Conservation (phyloP, 768 basidiomycete genomes). For the Chalciporus chontae region DNA sequence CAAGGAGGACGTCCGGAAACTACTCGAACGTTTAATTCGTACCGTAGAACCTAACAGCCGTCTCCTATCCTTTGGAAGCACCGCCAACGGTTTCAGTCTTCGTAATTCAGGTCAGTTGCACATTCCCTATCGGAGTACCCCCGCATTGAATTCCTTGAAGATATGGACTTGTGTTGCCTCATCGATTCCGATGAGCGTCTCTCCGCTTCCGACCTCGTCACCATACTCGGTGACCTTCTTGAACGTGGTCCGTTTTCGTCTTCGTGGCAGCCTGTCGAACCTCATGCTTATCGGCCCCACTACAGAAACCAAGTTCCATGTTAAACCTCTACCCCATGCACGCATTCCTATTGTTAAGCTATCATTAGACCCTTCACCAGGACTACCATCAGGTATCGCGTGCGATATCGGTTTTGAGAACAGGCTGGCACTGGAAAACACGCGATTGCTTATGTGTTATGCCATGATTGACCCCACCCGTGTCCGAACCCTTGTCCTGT, state of each 20-base stretch:
- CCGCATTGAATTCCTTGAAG: constrained; percentile 39
- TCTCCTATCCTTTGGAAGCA: constrained; percentile 91
- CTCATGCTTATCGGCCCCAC: constrained; percentile 10
- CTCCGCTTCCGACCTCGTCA: constrained; percentile 86
- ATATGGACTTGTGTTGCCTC: constrained; percentile 98
- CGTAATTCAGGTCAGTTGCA: constrained; percentile 78
- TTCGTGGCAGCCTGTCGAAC: background rate
- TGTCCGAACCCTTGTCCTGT: constrained; percentile 90
- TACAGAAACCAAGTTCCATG: constrained; percentile 90
- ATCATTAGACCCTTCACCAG: constrained; percentile 81
- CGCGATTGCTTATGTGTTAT: constrained; percentile 92
- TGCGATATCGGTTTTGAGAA: constrained; percentile 99
- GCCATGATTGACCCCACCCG: constrained; percentile 95
- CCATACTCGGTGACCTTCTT: constrained; percentile 88
- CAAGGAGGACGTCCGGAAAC: constrained; percentile 94
- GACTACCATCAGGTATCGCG: constrained; percentile 82
- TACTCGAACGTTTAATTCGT: constrained; percentile 92
- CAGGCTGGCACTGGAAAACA: constrained; percentile 94
- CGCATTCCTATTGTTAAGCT: constrained; percentile 99
- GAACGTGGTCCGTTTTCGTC: constrained; percentile 70
- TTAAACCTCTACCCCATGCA: constrained; percentile 94
- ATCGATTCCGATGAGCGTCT: constrained; percentile 82
- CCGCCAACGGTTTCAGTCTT: constrained; percentile 95
- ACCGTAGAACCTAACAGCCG: constrained; percentile 92
- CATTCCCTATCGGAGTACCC: constrained; percentile 3